These are phyloP conservation scores for Coemansia sp. DNA, from an alignment of 192 early-diverging fungal species.

Conservation along the genomic window DNA sequence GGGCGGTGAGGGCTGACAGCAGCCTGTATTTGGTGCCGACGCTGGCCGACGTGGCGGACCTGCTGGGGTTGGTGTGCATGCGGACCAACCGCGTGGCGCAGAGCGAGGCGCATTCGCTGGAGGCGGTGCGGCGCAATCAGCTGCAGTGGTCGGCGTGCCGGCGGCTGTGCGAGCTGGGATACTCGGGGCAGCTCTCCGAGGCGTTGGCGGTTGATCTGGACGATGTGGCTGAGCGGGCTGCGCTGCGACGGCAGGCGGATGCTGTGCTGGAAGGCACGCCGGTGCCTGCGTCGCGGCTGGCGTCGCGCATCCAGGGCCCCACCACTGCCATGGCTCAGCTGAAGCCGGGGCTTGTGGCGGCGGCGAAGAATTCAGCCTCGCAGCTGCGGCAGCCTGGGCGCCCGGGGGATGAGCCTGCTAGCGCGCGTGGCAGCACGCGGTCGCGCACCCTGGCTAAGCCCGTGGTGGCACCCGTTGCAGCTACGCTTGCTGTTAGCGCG, in stretches of 20 bases:
- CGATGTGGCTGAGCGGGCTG: background rate
- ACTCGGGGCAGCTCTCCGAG: slow-evolving; percentile 10
- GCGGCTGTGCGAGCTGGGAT: slow-evolving; percentile 41
- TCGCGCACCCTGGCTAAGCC: background rate
- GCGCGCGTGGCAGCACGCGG: background rate
- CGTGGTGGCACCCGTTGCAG: background rate
- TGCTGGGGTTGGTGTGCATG: slow-evolving; percentile 47
- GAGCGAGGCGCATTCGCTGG: slow-evolving; percentile 37
- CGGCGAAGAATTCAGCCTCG: background rate
- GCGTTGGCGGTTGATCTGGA: slow-evolving; percentile 6
- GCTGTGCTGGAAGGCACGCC: slow-evolving; percentile 2
- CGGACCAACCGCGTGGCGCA: slow-evolving; percentile 40
- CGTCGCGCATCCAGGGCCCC: background rate
- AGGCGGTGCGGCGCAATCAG: slow-evolving; percentile 41
- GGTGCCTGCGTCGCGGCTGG: background rate
- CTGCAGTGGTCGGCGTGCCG: slow-evolving; percentile 51
- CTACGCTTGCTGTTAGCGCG: background rate
- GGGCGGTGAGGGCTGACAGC: background rate
- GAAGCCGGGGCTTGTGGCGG: background rate
- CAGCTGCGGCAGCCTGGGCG: slow-evolving; percentile 2
- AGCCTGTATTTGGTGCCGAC: slow-evolving; percentile 29
- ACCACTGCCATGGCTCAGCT: background rate
- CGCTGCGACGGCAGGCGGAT: background rate
- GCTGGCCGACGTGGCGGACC: slow-evolving; percentile 34
- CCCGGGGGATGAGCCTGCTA: background rate